These are phyloP conservation scores for Talaromyces sp. DNA, from an alignment of 2,329 filamentous ascomycete genomes.

Conservation along the genomic window DNA sequence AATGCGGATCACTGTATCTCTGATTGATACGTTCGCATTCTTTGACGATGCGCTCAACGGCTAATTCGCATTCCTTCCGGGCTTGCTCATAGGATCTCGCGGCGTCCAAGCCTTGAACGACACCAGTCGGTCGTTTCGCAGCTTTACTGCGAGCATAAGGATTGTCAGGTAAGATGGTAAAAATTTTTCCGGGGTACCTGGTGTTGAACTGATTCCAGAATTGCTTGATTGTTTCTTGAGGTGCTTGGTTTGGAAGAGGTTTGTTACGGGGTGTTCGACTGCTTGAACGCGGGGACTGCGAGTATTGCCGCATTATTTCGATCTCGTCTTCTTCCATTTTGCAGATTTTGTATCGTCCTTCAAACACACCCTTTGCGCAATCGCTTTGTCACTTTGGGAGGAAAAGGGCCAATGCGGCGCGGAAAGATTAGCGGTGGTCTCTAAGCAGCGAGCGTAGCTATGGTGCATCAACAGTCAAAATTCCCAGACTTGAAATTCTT, in stretches of 20 bases:
- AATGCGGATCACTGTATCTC: slow-evolving; percentile 82
- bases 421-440: neutral
- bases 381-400: neutral
- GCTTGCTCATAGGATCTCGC: slow-evolving; percentile 71
- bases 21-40: slow-evolving; percentile 75
- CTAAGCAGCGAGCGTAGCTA: neutral
- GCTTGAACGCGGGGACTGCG: slow-evolving; percentile 33
- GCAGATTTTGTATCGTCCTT: neutral
- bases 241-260: slow-evolving; percentile 48
- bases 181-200: slow-evolving; percentile 69
- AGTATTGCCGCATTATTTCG: slow-evolving; percentile 25
- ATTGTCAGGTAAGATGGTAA: slow-evolving; percentile 67
- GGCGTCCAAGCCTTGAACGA: slow-evolving; percentile 55
- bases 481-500: neutral
- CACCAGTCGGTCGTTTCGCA: slow-evolving; percentile 54
- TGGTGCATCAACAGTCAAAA: neutral
- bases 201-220: slow-evolving; percentile 72
- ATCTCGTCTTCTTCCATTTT: slow-evolving; percentile 33
- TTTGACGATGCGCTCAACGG: slow-evolving; percentile 56
- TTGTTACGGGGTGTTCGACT: slow-evolving; percentile 32
- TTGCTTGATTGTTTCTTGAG: slow-evolving; percentile 66
- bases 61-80: slow-evolving; percentile 62
- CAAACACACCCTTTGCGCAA: neutral
- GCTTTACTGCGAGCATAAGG: slow-evolving; percentile 61
- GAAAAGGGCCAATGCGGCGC: neutral